Evolutionary conservation across 805 yeast species (phyloP).

Genomic region (Saccharomycopsis amapae): DNA sequence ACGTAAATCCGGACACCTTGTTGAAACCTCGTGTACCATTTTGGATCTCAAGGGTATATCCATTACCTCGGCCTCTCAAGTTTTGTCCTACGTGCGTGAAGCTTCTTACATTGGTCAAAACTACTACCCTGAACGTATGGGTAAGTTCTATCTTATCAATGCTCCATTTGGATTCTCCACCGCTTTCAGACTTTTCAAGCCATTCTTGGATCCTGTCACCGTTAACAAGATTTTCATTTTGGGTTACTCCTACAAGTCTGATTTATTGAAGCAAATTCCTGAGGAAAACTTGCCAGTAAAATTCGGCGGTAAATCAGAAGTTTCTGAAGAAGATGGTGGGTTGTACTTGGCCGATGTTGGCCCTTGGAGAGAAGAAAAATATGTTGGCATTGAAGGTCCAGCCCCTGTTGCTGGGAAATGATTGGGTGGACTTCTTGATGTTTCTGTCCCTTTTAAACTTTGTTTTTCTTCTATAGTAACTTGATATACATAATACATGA

Average conservation of each 20-base stretch:
- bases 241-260: conserved; percentile 71
- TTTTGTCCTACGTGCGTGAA: conserved; percentile 80
- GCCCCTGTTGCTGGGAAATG: conserved; percentile 68
- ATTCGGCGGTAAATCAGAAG: conserved; percentile 79
- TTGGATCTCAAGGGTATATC: conserved; percentile 94
- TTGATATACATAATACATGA: too few species aligned
- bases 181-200: conserved; percentile 85
- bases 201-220: conserved; percentile 95
- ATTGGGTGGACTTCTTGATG: too few species aligned
- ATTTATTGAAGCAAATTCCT: conserved; percentile 86
- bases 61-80: conserved; percentile 74
- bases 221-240: conserved; percentile 89
- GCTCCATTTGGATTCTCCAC: conserved; percentile 97
- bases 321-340: conserved; percentile 65
- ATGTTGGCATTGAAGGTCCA: conserved; percentile 91
- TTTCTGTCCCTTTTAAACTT: too few species aligned
- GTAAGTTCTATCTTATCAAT: conserved; percentile 89
- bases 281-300: conserved; percentile 84
- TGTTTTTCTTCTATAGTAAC: too few species aligned
- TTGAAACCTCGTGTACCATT: conserved; percentile 95
- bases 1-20: conserved; percentile 64
- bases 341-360: conserved; percentile 85
- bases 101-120: conserved; percentile 94
- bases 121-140: conserved; percentile 99
- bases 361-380: conserved; percentile 92